Evolutionary conservation across 164 flowering plant genomes (phyloP).

Genomic region (Berberis thunbergii): DNA sequence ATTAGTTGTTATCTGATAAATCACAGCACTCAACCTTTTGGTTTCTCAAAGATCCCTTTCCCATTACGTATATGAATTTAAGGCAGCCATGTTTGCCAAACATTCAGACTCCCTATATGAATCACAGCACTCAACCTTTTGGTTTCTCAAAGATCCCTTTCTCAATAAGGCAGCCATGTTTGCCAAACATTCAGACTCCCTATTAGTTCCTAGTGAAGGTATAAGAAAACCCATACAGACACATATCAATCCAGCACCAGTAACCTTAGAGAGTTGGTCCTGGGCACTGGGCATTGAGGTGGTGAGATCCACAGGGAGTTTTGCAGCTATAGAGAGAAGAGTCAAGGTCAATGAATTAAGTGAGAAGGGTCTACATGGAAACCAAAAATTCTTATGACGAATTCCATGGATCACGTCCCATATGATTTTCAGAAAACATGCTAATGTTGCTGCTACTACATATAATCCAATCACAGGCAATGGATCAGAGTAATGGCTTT

Average conservation of each 20-base stretch:
- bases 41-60: too few species aligned
- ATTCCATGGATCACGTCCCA: too few species aligned
- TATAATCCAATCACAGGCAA: too few species aligned
- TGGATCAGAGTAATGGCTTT: too few species aligned
- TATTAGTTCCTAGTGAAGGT: constrained; percentile 8
- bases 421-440: too few species aligned
- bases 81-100: constrained; percentile 8
- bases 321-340: constrained; percentile 8
- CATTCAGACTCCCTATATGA: background rate
- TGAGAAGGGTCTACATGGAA: constrained; percentile 7
- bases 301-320: constrained; percentile 11
- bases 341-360: constrained; percentile 7
- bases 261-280: constrained; percentile 12
- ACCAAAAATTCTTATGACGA: background rate
- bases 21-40: too few species aligned
- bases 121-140: too few species aligned
- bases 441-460: too few species aligned
- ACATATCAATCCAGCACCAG: constrained; percentile 3
- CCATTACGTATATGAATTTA: too few species aligned
- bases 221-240: constrained; percentile 6
- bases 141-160: too few species aligned
- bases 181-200: background rate
- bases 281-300: constrained; percentile 6
- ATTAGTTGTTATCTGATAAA: too few species aligned
- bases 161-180: constrained; percentile 2